Percentiles rank a stretch among this genome's conserved stretches.
Evolutionary conservation across 768 basidiomycete species (phyloP).

Genomic region (Lentinula lateritia): DNA sequence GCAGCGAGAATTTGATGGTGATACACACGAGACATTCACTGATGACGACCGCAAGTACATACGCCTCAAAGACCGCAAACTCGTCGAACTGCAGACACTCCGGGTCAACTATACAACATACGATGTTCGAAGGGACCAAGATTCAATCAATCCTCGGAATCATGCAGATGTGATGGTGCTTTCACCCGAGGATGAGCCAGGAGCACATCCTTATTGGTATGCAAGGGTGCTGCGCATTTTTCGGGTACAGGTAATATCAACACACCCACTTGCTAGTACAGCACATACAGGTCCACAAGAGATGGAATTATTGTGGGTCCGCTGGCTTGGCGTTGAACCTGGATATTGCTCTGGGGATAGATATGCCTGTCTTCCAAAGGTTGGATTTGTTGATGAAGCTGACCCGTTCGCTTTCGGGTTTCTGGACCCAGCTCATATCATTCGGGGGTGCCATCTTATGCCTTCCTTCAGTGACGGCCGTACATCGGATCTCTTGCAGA

Average conservation of each 20-base stretch:
- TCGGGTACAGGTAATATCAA: background rate
- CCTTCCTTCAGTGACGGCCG: conserved; percentile 21
- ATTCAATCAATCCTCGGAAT: conserved; percentile 20
- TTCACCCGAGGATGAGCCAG: background rate
- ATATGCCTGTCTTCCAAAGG: conserved; percentile 25
- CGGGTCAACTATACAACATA: conserved; percentile 30
- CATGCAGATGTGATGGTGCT: conserved; percentile 21
- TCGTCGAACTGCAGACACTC: background rate
- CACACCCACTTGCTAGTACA: too few relatives aligned
- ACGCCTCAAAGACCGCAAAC: conserved; percentile 12
- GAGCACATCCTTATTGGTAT: conserved; percentile 18
- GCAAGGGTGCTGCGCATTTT: conserved; percentile 14
- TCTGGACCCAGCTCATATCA: conserved; percentile 26
- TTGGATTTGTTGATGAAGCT: conserved; percentile 30
- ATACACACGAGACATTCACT: conserved; percentile 11
- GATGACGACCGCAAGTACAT: conserved; percentile 10
- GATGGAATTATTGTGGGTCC: conserved; percentile 38
- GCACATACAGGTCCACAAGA: too few relatives aligned
- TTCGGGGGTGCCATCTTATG: conserved; percentile 28
- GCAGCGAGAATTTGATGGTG: conserved; percentile 9
- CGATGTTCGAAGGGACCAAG: conserved; percentile 26
- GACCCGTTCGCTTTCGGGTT: conserved; percentile 30
- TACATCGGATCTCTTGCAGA: conserved; percentile 6
- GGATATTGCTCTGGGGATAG: conserved; percentile 20
- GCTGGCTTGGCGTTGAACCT: conserved; percentile 27